These are phyloP conservation scores for Lactifluus rugatus DNA, from an alignment of 768 basidiomycete genomes.

Conservation along the genomic window DNA sequence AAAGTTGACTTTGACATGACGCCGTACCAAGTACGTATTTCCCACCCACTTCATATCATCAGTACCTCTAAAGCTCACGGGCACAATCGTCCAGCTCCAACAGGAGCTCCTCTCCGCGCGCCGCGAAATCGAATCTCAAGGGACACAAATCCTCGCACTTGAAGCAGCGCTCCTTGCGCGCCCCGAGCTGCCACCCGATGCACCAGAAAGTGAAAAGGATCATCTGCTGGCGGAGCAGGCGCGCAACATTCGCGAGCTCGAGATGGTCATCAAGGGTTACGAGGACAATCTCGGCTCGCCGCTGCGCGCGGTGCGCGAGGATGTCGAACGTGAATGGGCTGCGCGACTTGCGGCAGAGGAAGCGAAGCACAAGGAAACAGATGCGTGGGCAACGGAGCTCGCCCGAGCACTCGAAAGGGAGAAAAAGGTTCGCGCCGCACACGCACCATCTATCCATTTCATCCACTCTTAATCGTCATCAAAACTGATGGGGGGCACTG, in stretches of 20 bases:
- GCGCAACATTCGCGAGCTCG: conserved; percentile 69
- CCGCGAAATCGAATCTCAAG: conserved; percentile 69
- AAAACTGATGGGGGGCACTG: not conserved
- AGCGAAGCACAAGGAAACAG: conserved; percentile 54
- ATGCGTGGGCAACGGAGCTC: conserved; percentile 64
- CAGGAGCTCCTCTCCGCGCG: conserved; percentile 78
- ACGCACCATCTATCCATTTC: no score
- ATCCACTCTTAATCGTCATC: not conserved
- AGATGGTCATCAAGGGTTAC: conserved; percentile 59
- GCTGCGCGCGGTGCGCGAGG: conserved; percentile 53
- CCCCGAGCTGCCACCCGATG: conserved; percentile 53
- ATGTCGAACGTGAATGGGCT: conserved; percentile 67
- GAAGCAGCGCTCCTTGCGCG: conserved; percentile 68
- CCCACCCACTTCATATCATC: not conserved
- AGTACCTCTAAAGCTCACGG: not conserved
- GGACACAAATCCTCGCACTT: conserved; percentile 73
- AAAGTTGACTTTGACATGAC: conserved; percentile 89
- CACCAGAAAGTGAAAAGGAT: conserved; percentile 66
- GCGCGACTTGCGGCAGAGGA: conserved; percentile 49
- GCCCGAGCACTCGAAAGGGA: conserved; percentile 72
- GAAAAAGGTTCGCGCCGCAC: conserved; percentile 43
- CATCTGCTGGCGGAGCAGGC: conserved; percentile 61
- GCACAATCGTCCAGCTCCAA: conserved; percentile 47
- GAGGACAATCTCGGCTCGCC: conserved; percentile 68
- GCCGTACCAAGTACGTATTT: conserved; percentile 60